Evolutionary conservation across 192 early-diverging fungal genomes (phyloP).

Genomic region (Linnemannia exigua): DNA sequence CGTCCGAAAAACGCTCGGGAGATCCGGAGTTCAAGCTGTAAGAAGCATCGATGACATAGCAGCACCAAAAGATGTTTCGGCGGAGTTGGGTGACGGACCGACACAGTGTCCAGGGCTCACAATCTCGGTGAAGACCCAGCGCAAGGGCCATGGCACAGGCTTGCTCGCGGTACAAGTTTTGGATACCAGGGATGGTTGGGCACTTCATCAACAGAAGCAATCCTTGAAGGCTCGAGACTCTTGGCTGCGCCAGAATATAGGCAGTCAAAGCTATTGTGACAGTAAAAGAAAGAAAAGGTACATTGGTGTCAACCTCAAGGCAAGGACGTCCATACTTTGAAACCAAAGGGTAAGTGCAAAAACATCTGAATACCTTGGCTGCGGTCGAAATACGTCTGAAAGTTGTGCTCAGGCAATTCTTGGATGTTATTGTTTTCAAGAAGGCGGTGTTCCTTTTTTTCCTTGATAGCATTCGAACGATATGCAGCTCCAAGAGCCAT

Average conservation of each 20-base stretch:
- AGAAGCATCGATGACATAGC: constrained; percentile 53
- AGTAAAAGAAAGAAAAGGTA: background rate
- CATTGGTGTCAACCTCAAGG: background rate
- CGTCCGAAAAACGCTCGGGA: constrained; percentile 49
- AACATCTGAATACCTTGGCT: constrained; percentile 28
- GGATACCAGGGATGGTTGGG: constrained; percentile 44
- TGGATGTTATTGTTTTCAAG: background rate
- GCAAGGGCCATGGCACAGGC: constrained; percentile 55
- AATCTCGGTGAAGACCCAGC: constrained; percentile 48
- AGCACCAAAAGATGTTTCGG: constrained; percentile 56
- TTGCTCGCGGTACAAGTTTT: constrained; percentile 53
- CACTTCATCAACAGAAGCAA: constrained; percentile 51
- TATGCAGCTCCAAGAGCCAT: constrained; percentile 52
- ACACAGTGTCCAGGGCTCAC: constrained; percentile 51
- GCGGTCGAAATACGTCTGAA: constrained; percentile 40
- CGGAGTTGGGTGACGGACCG: constrained; percentile 49
- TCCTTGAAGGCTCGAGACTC: constrained; percentile 45
- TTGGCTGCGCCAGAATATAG: constrained; percentile 46
- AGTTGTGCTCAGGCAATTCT: constrained; percentile 10
- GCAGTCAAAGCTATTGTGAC: constrained; percentile 30
- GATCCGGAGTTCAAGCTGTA: constrained; percentile 47
- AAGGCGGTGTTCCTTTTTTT: constrained; percentile 31
- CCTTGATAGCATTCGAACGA: constrained; percentile 44
- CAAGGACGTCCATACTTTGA: too few species aligned
- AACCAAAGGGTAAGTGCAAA: background rate